Percentiles rank a stretch among this genome's conserved stretches.
Evolutionary conservation across 805 yeast species (phyloP).

Genomic region (Diddensiella caesifluorescens): DNA sequence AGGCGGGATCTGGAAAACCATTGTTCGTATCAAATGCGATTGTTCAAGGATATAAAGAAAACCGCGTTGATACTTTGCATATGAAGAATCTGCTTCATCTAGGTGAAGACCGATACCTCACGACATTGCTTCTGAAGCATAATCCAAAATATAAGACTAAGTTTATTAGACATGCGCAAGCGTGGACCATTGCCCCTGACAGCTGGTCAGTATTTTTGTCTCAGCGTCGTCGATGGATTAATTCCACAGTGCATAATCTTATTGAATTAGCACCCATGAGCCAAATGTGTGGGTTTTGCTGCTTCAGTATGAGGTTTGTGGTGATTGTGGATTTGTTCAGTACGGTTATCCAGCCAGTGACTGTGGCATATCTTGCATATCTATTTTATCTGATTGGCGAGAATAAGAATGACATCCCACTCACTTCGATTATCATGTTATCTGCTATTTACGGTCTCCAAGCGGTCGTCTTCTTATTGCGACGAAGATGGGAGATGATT

Average conservation of each 20-base stretch:
- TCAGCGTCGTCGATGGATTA: conserved; percentile 65
- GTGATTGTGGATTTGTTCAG: conserved; percentile 53
- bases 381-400: conserved; percentile 46
- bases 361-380: conserved; percentile 44
- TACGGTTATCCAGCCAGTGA: conserved; percentile 57
- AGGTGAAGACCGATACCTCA: conserved; percentile 57
- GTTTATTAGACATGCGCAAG: conserved; percentile 52
- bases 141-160: conserved; percentile 53
- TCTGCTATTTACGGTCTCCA: conserved; percentile 56
- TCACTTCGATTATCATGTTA: conserved; percentile 50
- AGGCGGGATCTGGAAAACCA: conserved; percentile 53
- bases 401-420: conserved; percentile 46
- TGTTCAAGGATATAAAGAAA: conserved; percentile 51
- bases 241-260: conserved; percentile 59
- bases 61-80: conserved; percentile 53
- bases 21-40: conserved; percentile 56
- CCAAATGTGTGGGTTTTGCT: conserved; percentile 61
- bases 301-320: conserved; percentile 58
- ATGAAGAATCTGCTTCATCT: conserved; percentile 54
- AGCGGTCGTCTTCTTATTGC: conserved; percentile 46
- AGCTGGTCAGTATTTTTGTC: conserved; percentile 52
- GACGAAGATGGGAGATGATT: conserved; percentile 42
- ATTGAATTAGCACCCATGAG: conserved; percentile 53
- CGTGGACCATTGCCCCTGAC: conserved; percentile 57
- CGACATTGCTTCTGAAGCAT: conserved; percentile 51